These are phyloP conservation scores for Stachybotrys elegans DNA, from an alignment of 2,329 filamentous ascomycete genomes.

Conservation along the genomic window DNA sequence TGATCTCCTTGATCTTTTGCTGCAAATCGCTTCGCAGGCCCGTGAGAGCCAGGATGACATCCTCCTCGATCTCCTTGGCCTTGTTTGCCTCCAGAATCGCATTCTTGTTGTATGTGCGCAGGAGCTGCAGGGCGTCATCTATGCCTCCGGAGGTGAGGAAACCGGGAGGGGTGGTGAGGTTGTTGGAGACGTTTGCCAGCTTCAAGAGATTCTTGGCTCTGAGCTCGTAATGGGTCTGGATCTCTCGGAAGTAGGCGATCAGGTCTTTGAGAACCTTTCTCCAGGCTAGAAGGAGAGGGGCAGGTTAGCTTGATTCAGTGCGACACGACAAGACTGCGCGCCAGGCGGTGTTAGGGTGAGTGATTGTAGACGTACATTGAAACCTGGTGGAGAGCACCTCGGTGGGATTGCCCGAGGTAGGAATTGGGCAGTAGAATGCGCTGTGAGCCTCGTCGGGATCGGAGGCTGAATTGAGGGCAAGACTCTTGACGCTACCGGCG, in stretches of 20 bases:
- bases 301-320: neutral
- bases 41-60: slow-evolving; percentile 83
- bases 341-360: neutral
- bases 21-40: slow-evolving; percentile 82
- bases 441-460: slow-evolving; percentile 71
- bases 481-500: slow-evolving; percentile 80
- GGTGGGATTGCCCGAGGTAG: slow-evolving; percentile 80
- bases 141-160: slow-evolving; percentile 82
- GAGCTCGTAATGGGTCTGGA: slow-evolving; percentile 83
- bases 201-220: slow-evolving; percentile 78
- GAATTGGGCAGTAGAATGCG: slow-evolving; percentile 85
- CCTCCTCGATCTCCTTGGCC: slow-evolving; percentile 82
- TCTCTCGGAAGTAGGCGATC: slow-evolving; percentile 88
- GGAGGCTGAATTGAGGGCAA: slow-evolving; percentile 64
- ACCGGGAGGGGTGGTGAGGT: slow-evolving; percentile 65
- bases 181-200: slow-evolving; percentile 78
- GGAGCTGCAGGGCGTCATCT: slow-evolving; percentile 75
- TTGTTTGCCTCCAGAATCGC: slow-evolving; percentile 78
- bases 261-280: slow-evolving; percentile 92
- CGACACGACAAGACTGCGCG: neutral
- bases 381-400: slow-evolving; percentile 84
- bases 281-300: slow-evolving; percentile 62
- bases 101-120: slow-evolving; percentile 78
- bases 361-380: slow-evolving; percentile 58
- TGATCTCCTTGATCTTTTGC: slow-evolving; percentile 98